These are phyloP conservation scores for Leishmania mexicana DNA, from an alignment of 208 protist species.

Conservation along the genomic window DNA sequence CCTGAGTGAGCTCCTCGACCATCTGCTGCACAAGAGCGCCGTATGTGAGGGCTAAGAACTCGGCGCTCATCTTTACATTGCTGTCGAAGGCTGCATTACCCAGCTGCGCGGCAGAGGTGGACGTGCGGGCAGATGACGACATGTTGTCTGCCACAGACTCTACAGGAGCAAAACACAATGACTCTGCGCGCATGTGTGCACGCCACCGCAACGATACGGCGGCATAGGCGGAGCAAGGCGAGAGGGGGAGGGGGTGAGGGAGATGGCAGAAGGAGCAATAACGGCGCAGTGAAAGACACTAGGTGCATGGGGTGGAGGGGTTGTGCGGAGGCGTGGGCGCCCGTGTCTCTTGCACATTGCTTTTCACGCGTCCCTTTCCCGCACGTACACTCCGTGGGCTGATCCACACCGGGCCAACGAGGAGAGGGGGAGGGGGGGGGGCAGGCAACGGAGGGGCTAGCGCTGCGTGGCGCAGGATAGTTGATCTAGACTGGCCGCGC, in stretches of 20 bases:
- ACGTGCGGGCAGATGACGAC: constrained; percentile 12
- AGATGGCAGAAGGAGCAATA: background rate
- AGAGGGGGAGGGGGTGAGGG: background rate
- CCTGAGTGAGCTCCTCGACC: constrained; percentile 89
- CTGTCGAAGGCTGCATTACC: constrained; percentile 76
- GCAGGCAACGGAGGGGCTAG: background rate
- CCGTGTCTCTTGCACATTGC: background rate
- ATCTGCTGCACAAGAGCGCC: constrained; percentile 97
- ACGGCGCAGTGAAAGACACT: background rate
- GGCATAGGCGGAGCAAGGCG: background rate
- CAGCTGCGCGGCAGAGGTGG: constrained; percentile 40
- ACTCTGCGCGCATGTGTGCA: background rate
- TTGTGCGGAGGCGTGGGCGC: background rate
- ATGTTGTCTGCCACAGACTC: constrained; percentile 10
- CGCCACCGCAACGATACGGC: background rate
- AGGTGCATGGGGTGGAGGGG: background rate
- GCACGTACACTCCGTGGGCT: background rate
- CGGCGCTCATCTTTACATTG: constrained; percentile 89
- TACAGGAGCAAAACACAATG: background rate
- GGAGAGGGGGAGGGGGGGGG: background rate
- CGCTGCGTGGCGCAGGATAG: background rate
- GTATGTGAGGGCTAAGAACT: constrained; percentile 98
- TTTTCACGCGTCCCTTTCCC: background rate
- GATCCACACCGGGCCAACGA: background rate
- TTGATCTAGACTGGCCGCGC: background rate